Evolutionary conservation across 106 monocot genomes (phyloP), one percentile per base, ranked within the genome.

Genomic region (Cymbidium sinense): DNA sequence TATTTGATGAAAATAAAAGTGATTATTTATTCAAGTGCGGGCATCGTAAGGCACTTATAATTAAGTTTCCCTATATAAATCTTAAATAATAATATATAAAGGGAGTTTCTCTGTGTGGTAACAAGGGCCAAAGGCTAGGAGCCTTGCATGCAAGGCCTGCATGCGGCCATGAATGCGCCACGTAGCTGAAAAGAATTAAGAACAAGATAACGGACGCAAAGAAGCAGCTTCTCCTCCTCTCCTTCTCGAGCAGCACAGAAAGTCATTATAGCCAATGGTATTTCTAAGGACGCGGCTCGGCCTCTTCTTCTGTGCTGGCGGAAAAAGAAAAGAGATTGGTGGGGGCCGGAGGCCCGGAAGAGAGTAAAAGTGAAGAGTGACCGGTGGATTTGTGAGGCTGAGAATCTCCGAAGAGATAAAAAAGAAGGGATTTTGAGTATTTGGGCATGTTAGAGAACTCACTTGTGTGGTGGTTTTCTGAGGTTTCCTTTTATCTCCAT

Each of bases 381-480:
- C 37, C 6, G 21, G 19, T 2, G 71, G 34, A 39, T 34, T 69
- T 69, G 69, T 69, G 69, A 29, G 69, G 69, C 33, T 69, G 69
- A 69, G 30, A 27, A 69, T 10, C 69, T 69, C 67, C 11, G 30
- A 2, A 3, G 67, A 39, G 25, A 65, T 39, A 43, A 7, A n/a
- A 79, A 33, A 79, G 58, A 73, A 61, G 37, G 50, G 31, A 1
- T 61, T 27, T 61, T 61, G 5, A 61, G 23, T 61, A 6, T 61
- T 61, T 2, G 61, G 21, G 25, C 61, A 8, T 30, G 51, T 23
- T 51, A 31, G 28, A 58, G 72, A 33, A 13, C 6, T 30, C 71
- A 71, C 9, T 71, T 71, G 37, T 80, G 80, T 74, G 80, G 74
- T 74, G 73, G 55, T 74, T n/a, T 11, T 33, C 30, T 67, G 13